These are phyloP conservation scores for Colletotrichum sp. DNA, from an alignment of 2,329 filamentous ascomycete genomes.

Conservation along the genomic window DNA sequence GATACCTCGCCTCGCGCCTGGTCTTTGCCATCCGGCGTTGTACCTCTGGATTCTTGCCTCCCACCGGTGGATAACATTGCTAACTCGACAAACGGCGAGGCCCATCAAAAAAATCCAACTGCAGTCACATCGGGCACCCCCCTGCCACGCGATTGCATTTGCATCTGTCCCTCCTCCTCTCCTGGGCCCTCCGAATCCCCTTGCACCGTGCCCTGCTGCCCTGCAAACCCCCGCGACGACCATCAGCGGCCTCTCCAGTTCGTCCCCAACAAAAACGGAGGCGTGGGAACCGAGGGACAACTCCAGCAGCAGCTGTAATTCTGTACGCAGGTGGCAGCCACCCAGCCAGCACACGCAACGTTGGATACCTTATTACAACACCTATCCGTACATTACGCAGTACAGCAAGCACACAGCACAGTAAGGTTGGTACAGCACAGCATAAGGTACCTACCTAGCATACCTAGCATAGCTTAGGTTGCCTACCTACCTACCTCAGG, in stretches of 20 bases:
- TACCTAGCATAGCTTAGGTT: neutral
- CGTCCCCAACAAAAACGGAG: conserved; percentile 21
- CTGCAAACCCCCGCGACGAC: conserved; percentile 12
- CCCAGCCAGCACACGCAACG: neutral
- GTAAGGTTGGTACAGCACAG: neutral
- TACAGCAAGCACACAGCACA: neutral
- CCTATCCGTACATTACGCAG: too few species aligned
- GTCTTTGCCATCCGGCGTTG: neutral
- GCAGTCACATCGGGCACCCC: neutral
- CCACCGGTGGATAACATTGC: neutral
- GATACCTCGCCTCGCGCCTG: neutral
- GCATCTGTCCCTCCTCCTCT: neutral
- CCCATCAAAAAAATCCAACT: conserved; percentile 5
- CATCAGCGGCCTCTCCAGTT: conserved; percentile 16
- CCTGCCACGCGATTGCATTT: neutral
- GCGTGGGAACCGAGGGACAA: conserved; percentile 8
- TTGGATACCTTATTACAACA: neutral
- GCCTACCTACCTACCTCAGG: neutral
- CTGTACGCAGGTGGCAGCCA: neutral
- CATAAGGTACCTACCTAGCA: neutral
- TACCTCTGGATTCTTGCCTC: neutral
- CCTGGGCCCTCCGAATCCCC: neutral
- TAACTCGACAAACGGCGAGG: neutral
- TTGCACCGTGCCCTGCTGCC: conserved; percentile 16
- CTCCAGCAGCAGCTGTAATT: neutral